A percentile compares a stretch with the other conserved stretches of the same genome.
These are phyloP conservation scores for Agroathelia rolfsii DNA, from an alignment of 1,284 basidiomycete genomes.

Conservation along the genomic window DNA sequence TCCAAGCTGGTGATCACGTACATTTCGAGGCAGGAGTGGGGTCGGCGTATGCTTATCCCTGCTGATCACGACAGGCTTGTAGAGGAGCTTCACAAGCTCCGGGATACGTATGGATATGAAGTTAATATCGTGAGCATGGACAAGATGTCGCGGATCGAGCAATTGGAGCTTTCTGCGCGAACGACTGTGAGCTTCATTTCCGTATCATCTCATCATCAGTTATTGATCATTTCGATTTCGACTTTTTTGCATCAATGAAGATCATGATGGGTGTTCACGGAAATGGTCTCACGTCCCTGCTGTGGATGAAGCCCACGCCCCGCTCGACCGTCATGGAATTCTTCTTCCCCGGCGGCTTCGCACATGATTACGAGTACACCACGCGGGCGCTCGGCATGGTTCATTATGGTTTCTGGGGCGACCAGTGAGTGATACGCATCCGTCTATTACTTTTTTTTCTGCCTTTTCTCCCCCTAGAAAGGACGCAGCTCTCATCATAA, in stretches of 20 bases:
- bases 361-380: slow-evolving; percentile 79
- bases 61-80: slow-evolving; percentile 61
- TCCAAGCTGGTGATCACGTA: slow-evolving; percentile 74
- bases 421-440: slow-evolving; percentile 25
- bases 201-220: neutral
- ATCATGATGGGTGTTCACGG: slow-evolving; percentile 86
- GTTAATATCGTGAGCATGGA: slow-evolving; percentile 81
- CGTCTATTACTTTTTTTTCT: neutral
- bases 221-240: slow-evolving; percentile 1
- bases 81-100: slow-evolving; percentile 49
- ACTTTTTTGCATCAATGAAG: slow-evolving; percentile 24
- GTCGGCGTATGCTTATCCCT: slow-evolving; percentile 60
- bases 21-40: slow-evolving; percentile 79
- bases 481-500: no score
- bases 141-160: slow-evolving; percentile 66
- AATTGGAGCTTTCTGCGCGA: slow-evolving; percentile 65
- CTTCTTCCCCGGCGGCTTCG: slow-evolving; percentile 79
- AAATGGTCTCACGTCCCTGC: slow-evolving; percentile 71
- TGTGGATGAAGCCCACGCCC: slow-evolving; percentile 79
- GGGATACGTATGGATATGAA: slow-evolving; percentile 69
- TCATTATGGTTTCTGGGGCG: slow-evolving; percentile 80
- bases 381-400: slow-evolving; percentile 72
- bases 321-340: slow-evolving; percentile 81
- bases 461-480: neutral
- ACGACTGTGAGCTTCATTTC: slow-evolving; percentile 54